Conservation (phyloP, 192 early-diverging fungal genomes). For the Coemansia sp. region DNA sequence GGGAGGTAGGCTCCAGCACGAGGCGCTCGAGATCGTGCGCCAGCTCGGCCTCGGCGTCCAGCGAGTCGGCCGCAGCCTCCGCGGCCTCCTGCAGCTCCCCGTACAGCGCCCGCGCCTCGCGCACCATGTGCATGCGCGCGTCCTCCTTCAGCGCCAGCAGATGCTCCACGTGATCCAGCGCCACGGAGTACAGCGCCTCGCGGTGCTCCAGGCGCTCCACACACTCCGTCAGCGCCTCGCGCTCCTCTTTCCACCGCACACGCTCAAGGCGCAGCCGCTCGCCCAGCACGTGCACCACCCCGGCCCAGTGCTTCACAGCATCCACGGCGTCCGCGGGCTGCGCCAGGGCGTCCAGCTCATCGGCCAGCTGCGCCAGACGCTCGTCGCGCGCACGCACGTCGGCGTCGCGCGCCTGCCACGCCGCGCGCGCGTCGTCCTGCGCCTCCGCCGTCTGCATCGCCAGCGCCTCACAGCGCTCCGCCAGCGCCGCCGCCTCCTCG, state of each 20-base stretch:
- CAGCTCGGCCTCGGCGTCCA: slow-evolving; percentile 23
- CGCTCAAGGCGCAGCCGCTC: too few species aligned
- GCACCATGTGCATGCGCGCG: slow-evolving; percentile 43
- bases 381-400: neutral
- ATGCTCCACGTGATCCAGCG: slow-evolving; percentile 12
- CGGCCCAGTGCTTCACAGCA: neutral
- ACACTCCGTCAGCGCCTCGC: slow-evolving; percentile 14
- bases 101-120: slow-evolving; percentile 34
- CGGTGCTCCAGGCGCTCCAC: slow-evolving; percentile 30
- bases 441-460: slow-evolving; percentile 18
- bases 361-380: slow-evolving; percentile 20
- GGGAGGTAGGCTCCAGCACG: too few species aligned
- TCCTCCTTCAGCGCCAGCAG: slow-evolving; percentile 27
- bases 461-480: slow-evolving; percentile 4
- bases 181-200: slow-evolving; percentile 23
- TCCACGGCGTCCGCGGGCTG: slow-evolving; percentile 1
- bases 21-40: slow-evolving; percentile 19
- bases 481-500: slow-evolving; percentile 9
- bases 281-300: too few species aligned
- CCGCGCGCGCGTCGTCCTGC: slow-evolving; percentile 7
- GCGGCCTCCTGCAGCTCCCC: slow-evolving; percentile 37
- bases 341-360: slow-evolving; percentile 11
- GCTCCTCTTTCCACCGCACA: slow-evolving; percentile 29
- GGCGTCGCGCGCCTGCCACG: slow-evolving; percentile 6
- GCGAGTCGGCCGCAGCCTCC: slow-evolving; percentile 11